Base-by-base conservation (phyloP, 805 yeast species). In the Saturnispora dispora region DNA sequence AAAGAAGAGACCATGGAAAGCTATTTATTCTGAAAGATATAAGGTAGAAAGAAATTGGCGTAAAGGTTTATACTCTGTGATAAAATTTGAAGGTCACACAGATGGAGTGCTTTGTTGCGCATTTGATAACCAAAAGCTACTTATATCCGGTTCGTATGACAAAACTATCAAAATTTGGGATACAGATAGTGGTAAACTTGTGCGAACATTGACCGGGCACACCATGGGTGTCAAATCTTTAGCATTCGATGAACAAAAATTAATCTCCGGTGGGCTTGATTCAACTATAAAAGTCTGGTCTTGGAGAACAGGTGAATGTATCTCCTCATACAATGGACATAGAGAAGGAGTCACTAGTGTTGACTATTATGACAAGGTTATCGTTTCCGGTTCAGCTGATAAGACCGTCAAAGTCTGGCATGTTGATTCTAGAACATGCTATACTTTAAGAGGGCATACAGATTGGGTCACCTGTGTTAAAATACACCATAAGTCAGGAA, bases 1-100 rank as follows among this genome's bases (percentile, higher is more conserved):
- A 47, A 71, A 72, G 58, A 81, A 83, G 46, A 75, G 96, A 57
- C 96, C 98, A 3, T 91, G 99, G 99, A 91, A 93, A 62, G 85
- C 86, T 6, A 96, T 91, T 23, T 91, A 93, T 67, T 77, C 88
- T 45, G 99, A 93, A 68, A 75, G 99, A 36, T 91, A 77, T 68
- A 83, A 81, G 66, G 89, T 93, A 54, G 99, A 93, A 66, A 80
- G 87, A 59, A 91, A 93, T 67, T 93, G 99, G 99, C 74, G 99
- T 55, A 82, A 83, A 56, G 97, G 96, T 10, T 70, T 75, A 18
- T 87, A 81, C 67, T 71, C 71, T 28, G 67, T 82, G 23, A 81
- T 75, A 52, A 80, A 75, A 50, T 88, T 89, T 61, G 69, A 72
- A 53, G 96, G 95, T 9, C 98, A 90, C 63, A 77, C 81, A 48